A percentile compares a stretch with the other conserved stretches of the same genome.
phyloP scores from a whole-genome alignment of 225 moss, liverwort and hornwort genomes.

The Physcomitrellopsis africana region DNA sequence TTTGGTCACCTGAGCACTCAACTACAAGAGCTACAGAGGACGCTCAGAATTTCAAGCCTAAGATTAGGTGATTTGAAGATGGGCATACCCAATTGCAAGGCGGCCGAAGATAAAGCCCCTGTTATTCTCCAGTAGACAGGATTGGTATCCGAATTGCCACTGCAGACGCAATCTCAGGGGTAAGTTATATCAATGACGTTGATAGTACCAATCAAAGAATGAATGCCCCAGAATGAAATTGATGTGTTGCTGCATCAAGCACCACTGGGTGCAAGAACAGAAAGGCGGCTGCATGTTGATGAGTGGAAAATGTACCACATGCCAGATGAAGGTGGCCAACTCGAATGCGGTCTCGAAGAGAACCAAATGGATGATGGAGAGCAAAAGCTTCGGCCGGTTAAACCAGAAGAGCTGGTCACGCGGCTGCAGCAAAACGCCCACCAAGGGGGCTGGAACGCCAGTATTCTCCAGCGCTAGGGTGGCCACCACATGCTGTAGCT shows the following conservation, averaged over 20 bases:
- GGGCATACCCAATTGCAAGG: constrained; percentile 55
- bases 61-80: not conserved
- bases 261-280: no score
- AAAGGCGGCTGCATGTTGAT: not conserved
- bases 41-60: no score
- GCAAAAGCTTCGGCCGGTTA: constrained; percentile 56
- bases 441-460: constrained; percentile 22
- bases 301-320: constrained; percentile 43
- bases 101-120: constrained; percentile 57
- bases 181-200: no score
- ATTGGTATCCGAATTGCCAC: constrained; percentile 79
- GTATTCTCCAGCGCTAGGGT: constrained; percentile 73
- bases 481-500: constrained; percentile 81
- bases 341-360: constrained; percentile 82
- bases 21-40: constrained; percentile 2
- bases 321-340: constrained; percentile 79
- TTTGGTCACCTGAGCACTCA: not conserved
- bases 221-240: no score
- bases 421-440: constrained; percentile 44
- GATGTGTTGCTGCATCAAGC: no score
- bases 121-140: constrained; percentile 64
- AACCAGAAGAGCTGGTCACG: constrained; percentile 93
- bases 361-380: constrained; percentile 62
- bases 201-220: no score
- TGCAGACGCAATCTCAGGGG: constrained; percentile 28